Percentiles rank a stretch among this genome's conserved stretches.
phyloP scores from a whole-genome alignment of 2,329 filamentous ascomycete species.

The Ophiostoma fasciatum region DNA sequence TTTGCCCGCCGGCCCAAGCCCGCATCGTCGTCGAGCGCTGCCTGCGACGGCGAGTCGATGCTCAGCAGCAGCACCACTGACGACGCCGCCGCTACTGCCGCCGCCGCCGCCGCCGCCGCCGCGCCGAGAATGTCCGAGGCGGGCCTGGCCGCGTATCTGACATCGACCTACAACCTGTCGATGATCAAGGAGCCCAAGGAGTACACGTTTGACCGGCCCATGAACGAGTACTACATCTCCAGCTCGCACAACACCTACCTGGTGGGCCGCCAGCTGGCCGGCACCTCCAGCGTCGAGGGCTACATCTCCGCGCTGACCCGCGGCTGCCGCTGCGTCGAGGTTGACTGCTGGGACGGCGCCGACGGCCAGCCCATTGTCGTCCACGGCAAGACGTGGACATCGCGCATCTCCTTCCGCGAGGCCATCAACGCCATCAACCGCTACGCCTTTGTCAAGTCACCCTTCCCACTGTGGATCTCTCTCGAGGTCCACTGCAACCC shows the following conservation, averaged over 20 bases:
- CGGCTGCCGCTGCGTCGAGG: constrained; percentile 88
- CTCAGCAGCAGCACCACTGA: constrained; percentile 1
- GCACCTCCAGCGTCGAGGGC: constrained; percentile 83
- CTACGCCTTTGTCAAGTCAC: constrained; percentile 80
- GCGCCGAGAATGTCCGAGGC: constrained; percentile 56
- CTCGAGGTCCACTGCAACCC: constrained; percentile 87
- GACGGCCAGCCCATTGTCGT: constrained; percentile 81
- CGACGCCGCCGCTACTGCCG: neutral
- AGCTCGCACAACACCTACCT: constrained; percentile 99
- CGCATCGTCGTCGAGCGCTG: constrained; percentile 14
- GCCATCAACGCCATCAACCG: constrained; percentile 88
- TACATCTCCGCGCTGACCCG: constrained; percentile 81
- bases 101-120: constrained; percentile 16
- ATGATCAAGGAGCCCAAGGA: constrained; percentile 45
- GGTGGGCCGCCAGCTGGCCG: constrained; percentile 75
- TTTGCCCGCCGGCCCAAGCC: constrained; percentile 44
- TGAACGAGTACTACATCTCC: constrained; percentile 97
- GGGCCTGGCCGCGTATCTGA: constrained; percentile 63
- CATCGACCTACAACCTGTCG: constrained; percentile 58
- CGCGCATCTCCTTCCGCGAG: constrained; percentile 75
- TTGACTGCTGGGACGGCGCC: constrained; percentile 93
- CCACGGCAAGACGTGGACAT: constrained; percentile 81
- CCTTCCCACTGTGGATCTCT: constrained; percentile 83
- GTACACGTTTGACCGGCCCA: constrained; percentile 59
- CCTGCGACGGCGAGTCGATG: neutral